Evolutionary conservation across 1,284 basidiomycete genomes (phyloP).

Genomic region (Ustilago esculenta): DNA sequence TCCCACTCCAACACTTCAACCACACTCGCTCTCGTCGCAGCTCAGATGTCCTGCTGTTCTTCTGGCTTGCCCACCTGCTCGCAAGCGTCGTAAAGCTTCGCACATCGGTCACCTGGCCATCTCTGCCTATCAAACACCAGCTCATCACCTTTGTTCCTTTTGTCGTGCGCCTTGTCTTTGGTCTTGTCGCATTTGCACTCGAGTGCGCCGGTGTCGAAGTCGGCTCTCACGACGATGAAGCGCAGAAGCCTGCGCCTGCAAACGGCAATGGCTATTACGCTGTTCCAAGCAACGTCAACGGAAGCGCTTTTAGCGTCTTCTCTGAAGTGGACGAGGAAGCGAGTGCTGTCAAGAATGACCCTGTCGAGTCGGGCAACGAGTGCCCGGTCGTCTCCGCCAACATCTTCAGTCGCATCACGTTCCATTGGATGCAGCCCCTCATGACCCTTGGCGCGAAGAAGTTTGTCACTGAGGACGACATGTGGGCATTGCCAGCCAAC

Average conservation of each 20-base stretch:
- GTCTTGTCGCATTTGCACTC: slow-evolving; percentile 50
- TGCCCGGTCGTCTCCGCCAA: slow-evolving; percentile 72
- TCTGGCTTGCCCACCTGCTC: slow-evolving; percentile 80
- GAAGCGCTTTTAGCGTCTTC: slow-evolving; percentile 44
- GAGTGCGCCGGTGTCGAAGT: slow-evolving; percentile 59
- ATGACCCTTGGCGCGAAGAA: slow-evolving; percentile 76
- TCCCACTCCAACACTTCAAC: slow-evolving; percentile 70
- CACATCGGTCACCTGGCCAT: slow-evolving; percentile 46
- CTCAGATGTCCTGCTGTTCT: slow-evolving; percentile 80
- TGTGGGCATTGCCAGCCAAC: slow-evolving; percentile 77
- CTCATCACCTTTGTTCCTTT: slow-evolving; percentile 51
- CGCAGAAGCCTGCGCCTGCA: slow-evolving; percentile 3
- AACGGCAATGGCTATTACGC: slow-evolving; percentile 32
- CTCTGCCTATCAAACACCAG: slow-evolving; percentile 38
- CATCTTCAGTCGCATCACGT: slow-evolving; percentile 72
- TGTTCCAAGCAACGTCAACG: slow-evolving; percentile 26
- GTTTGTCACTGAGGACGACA: slow-evolving; percentile 81
- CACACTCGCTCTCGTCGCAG: slow-evolving; percentile 81
- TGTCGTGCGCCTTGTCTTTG: slow-evolving; percentile 46
- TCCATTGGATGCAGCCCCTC: slow-evolving; percentile 79
- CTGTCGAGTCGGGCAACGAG: slow-evolving; percentile 72
- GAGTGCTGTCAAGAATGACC: slow-evolving; percentile 70
- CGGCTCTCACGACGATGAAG: slow-evolving; percentile 20
- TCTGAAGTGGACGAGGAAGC: slow-evolving; percentile 58
- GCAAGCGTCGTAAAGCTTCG: slow-evolving; percentile 73